phyloP scores from a whole-genome alignment of 2,329 filamentous ascomycete species.

The Alternaria gansuensis region DNA sequence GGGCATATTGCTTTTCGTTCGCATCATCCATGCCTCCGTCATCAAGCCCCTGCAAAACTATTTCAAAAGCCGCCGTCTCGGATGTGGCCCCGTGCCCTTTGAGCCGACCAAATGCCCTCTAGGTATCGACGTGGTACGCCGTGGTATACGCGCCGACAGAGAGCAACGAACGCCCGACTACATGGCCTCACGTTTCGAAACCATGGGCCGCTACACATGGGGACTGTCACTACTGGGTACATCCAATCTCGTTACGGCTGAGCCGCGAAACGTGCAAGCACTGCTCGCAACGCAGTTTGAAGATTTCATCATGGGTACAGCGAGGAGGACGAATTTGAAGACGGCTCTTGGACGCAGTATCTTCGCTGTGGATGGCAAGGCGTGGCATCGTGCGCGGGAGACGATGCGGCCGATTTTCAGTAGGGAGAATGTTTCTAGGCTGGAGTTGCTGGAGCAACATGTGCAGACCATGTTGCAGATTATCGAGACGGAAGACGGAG shows the following conservation, averaged over 20 bases:
- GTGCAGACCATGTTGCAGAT: slow-evolving; percentile 2
- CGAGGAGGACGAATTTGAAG: slow-evolving; percentile 11
- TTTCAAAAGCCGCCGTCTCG: slow-evolving; percentile 5
- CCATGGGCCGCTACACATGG: slow-evolving; percentile 15
- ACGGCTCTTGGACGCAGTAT: slow-evolving; percentile 16
- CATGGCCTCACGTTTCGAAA: slow-evolving; percentile 3
- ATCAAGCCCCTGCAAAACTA: slow-evolving; percentile 6
- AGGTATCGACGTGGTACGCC: slow-evolving; percentile 9
- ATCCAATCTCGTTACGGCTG: slow-evolving; percentile 13
- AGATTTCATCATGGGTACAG: slow-evolving; percentile 17
- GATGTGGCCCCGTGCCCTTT: slow-evolving; percentile 7
- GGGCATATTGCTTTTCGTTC: fast-evolving
- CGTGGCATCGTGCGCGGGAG: slow-evolving; percentile 15
- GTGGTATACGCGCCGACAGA: slow-evolving; percentile 4
- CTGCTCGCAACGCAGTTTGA: slow-evolving; percentile 16
- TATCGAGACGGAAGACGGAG: not conserved
- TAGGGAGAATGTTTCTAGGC: slow-evolving; percentile 9
- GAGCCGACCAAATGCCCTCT: slow-evolving; percentile 10
- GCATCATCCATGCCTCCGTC: not conserved
- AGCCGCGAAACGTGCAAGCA: slow-evolving; percentile 16
- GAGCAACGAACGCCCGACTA: slow-evolving; percentile 17
- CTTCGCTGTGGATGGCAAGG: slow-evolving; percentile 17
- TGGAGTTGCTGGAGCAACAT: slow-evolving; percentile 14
- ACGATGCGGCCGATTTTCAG: slow-evolving; percentile 17
- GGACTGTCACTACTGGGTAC: slow-evolving; percentile 6